A percentile compares a stretch with the other conserved stretches of the same genome.
Evolutionary conservation across 805 yeast genomes (phyloP).

Genomic region (Alloascoidea hylecoeti): DNA sequence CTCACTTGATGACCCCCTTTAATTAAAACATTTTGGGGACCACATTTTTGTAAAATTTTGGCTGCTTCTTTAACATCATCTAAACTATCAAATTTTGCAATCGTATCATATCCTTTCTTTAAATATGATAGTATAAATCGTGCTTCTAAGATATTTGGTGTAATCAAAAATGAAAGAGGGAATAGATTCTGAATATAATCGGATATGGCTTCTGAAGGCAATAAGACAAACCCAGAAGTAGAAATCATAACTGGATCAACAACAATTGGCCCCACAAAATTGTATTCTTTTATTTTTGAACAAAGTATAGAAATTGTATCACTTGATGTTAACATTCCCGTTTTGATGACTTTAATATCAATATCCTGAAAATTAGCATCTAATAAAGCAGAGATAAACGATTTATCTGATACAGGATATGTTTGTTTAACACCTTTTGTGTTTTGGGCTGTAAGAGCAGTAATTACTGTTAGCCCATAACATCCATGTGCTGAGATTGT

Average conservation of each 20-base stretch:
- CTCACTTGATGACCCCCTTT: conserved; percentile 74
- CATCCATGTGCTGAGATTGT: conserved; percentile 64
- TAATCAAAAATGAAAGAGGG: conserved; percentile 41
- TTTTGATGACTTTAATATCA: conserved; percentile 52
- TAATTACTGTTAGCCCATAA: conserved; percentile 63
- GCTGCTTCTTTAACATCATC: conserved; percentile 27
- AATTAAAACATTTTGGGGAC: conserved; percentile 41
- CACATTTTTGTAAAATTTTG: conserved; percentile 19
- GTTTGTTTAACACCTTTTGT: conserved; percentile 29
- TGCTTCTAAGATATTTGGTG: conserved; percentile 73
- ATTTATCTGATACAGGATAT: conserved; percentile 23
- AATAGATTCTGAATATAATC: conserved; percentile 29
- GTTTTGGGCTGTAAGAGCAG: conserved; percentile 75
- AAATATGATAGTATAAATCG: conserved; percentile 20
- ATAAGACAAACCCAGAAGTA: conserved; percentile 56
- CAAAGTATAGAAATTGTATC: conserved; percentile 36
- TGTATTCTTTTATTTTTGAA: conserved; percentile 18
- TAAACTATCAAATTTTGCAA: conserved; percentile 11
- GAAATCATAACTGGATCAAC: conserved; percentile 81
- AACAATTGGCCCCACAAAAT: conserved; percentile 26
- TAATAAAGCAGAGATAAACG: conserved; percentile 32
- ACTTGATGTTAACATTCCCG: conserved; percentile 54
- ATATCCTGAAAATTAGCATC: conserved; percentile 45
- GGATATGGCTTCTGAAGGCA: conserved; percentile 30
- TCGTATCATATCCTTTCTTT: conserved; percentile 10